Evolutionary conservation across 495 filamentous ascomycete genomes (phyloP), one percentile per base, ranked within the genome.

Genomic region (Aspergillus avenaceus): DNA sequence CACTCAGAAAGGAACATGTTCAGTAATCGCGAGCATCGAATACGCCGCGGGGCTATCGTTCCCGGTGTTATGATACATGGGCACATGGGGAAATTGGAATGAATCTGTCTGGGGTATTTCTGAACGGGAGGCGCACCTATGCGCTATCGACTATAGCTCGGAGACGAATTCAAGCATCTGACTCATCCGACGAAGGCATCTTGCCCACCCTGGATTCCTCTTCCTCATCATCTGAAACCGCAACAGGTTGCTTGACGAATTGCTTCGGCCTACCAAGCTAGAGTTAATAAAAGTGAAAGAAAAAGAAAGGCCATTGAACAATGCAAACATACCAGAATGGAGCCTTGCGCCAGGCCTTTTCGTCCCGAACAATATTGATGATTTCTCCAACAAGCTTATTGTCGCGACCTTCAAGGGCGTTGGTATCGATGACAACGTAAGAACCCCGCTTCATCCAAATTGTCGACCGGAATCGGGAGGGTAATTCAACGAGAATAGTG

Each of bases 391-490:
- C 75, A 8, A 96, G 77, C 70, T 88, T 91, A 58, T 90, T 92
- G 23, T 83, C 80, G 42, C 85, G 75, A n/a, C 76, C 79, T 23
- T 81, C 81, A 28, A 85, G 76, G 8, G 80, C 74, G 25, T 76
- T 74, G 24, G 83, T 82, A 51, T 97, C 88, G 18, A 97, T 77
- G 14, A 97, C 65, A 19, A 97, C 89, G 66, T 86, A 97, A 0
- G 90, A 88, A 8, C 89, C 86, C 3, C 88, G 84, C 56, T 84
- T 87, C 61, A 97, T 84, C 87, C 90, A 96, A 52, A 97, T 86
- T 12, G 88, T 89, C 42, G 86, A 90, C 41, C 91, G 89, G 61
- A 97, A 97, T 8, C 84, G 79, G 0, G 86, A 64, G 3, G 84
- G 82, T 37, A 97, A 77, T 72, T 96, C 91, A 19, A 87, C 86